Base-by-base conservation (phyloP, 2,329 filamentous ascomycete genomes). In the Aureobasidium sp. region DNA sequence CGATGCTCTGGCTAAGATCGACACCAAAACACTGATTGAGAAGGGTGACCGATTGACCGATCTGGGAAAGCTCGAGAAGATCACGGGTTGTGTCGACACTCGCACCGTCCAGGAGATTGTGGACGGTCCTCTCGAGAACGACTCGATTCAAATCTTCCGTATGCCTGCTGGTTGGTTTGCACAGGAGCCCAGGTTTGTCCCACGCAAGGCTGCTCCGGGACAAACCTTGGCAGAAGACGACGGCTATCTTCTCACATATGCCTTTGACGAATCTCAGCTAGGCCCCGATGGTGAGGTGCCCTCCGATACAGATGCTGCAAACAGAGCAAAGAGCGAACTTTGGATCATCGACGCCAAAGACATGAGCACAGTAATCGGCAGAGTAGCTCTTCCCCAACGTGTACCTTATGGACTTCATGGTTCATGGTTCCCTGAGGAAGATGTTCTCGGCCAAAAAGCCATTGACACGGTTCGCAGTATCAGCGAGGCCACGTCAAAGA, bases 381-480 rank as follows among this genome's bases (percentile, higher is more conserved):
- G 77, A 63, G 77, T 90, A 3, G 72, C 74, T 23, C 73, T 90
- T 37, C 86, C 86, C 2, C 86, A 88, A 66, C 73, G 87, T 13
- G 86, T 90, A 0, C 86, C 87, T 0, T 90, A 90, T 67, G 87
- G 87, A 0, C 72, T 90, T 53, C 87, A 88, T 69, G 85, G 84
- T 4, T 77, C 76, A 7, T 88, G 84, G 83, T 86, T 87, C 61
- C 73, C 76, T 0, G 78, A 82, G 62, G 74, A 78, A 3, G 76
- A 85, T 63, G 79, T 87, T 26, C 65, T 68, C 8, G 70, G 70
- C 1, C 85, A 87, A 68, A 73, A 77, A 51, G 68, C 67, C 6
- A 68, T 78, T 15, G 73, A 75, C 41, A 68, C 59, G 6, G 63
- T 73, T 1, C 64, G 74, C 58, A 70, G 52, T 26, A 69, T 69